A percentile compares a stretch with the other conserved stretches of the same genome.
phyloP scores from a whole-genome alignment of 352 stramenopile species.

The Phytophthora europaea region DNA sequence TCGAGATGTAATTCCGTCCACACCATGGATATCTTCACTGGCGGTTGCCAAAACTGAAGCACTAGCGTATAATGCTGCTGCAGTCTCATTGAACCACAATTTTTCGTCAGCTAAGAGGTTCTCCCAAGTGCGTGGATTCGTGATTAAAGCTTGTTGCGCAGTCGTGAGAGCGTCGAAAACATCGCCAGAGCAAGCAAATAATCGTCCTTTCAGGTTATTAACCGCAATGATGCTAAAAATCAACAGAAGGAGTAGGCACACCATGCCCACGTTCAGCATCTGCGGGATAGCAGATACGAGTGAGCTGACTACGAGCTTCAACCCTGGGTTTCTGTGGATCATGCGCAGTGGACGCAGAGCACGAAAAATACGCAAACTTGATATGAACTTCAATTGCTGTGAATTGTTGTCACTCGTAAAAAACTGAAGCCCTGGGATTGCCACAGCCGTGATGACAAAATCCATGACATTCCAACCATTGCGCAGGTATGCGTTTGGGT shows the following conservation, averaged over 20 bases:
- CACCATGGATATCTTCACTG: constrained; percentile 9
- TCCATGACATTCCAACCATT: constrained; percentile 90
- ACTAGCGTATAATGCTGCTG: constrained; percentile 19
- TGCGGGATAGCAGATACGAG: constrained; percentile 82
- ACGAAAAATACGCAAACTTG: constrained; percentile 68
- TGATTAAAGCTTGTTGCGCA: constrained; percentile 50
- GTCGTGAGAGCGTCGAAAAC: constrained; percentile 53
- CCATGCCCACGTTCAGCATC: constrained; percentile 86
- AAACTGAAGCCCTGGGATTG: constrained; percentile 37
- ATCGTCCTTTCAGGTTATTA: constrained; percentile 92
- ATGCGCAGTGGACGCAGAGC: constrained; percentile 82
- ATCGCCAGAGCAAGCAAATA: constrained; percentile 67
- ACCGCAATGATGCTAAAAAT: constrained; percentile 95
- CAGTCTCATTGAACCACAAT: constrained; percentile 48
- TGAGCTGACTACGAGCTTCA: constrained; percentile 91
- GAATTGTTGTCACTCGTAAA: constrained; percentile 13
- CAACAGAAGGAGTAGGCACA: constrained; percentile 85
- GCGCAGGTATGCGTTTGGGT: constrained; percentile 71
- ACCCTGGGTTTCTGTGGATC: constrained; percentile 75
- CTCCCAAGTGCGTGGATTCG: constrained; percentile 54
- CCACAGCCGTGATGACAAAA: constrained; percentile 76
- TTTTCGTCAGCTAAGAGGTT: constrained; percentile 53
- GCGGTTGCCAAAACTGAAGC: background rate
- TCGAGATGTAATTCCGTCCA: constrained; percentile 48
- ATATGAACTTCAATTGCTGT: constrained; percentile 47